Evolutionary conservation across 257 asterid genomes (phyloP), one percentile per base, ranked within the genome.

Genomic region (Misopates orontium): DNA sequence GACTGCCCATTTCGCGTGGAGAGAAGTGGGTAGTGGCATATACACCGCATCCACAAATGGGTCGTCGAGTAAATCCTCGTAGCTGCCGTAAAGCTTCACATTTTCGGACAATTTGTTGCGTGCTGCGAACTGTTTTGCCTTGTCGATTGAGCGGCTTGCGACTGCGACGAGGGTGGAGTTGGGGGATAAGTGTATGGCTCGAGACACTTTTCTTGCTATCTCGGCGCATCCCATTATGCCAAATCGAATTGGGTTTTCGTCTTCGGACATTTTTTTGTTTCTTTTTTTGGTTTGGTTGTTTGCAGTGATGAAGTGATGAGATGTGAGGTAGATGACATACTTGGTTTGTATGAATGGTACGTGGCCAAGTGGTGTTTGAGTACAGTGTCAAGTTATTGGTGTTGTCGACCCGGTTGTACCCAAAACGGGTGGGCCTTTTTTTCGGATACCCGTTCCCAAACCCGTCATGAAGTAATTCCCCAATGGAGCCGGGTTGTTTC

Each of bases 191-290:
- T 44, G 63, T 18, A 90, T 83, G 55, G 97, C 95, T 63, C 91
- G 84, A 36, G 83, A 80, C 4, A 90, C 73, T 67, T 90, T 90
- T 64, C 87, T 72, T 24, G 95, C 95, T 55, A 90, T 87, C 69
- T 72, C 86, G 11, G 95, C 95, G 78, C 97, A 85, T 3, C 95
- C 97, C 57, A 85, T 72, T 69, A 90, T 87, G 11, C 95, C 95
- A 55, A 90, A 85, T 24, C 94, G 88, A 41, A 90, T 60, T 70
- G 82, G 76, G 56, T 13, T 71, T 20, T 69, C 75, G 41, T 31
- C 69, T 49, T 74, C 69, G 13, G 88, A 60, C 91, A 82, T 84
- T 70, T 73, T 67, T 63, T 56, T 22, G 12, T 14, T 1, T 11
- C 11, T 22, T 49, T 49, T 0, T 14, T 51, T 20, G 18, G 20